phyloP scores from a whole-genome alignment of 345 rosid genomes.

The Hibiscus mutabilis region DNA sequence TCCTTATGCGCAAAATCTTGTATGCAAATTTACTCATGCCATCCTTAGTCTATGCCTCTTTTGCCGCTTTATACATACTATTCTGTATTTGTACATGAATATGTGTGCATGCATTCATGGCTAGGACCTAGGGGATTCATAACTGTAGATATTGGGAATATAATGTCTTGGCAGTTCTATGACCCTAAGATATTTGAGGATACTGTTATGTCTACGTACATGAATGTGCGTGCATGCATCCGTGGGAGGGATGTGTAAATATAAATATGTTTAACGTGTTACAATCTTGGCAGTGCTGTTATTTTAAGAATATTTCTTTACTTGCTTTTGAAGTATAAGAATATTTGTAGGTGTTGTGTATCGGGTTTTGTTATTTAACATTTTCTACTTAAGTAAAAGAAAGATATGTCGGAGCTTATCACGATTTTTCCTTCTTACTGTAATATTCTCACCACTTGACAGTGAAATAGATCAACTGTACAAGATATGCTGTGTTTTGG shows the following conservation, averaged over 20 bases:
- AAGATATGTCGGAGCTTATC: background rate
- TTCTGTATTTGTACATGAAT: background rate
- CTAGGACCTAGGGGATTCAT: background rate
- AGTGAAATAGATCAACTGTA: slow-evolving; percentile 88
- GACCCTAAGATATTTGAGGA: background rate
- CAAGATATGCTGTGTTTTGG: slow-evolving; percentile 84
- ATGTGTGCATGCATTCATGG: background rate
- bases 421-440: background rate
- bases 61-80: background rate
- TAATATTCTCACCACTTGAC: slow-evolving; percentile 17
- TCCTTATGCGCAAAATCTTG: background rate
- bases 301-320: background rate
- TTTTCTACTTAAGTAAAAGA: background rate
- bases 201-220: background rate
- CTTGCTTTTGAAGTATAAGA: background rate
- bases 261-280: background rate
- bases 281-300: background rate
- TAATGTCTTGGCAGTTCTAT: background rate
- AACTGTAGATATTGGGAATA: background rate
- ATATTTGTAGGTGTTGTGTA: background rate
- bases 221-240: background rate
- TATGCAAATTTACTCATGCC: background rate
- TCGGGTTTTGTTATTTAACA: slow-evolving; percentile 1
- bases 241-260: background rate
- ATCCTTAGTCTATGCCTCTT: background rate